Base-by-base conservation (phyloP, 2,329 filamentous ascomycete genomes). In the Ophiostoma sp. region DNA sequence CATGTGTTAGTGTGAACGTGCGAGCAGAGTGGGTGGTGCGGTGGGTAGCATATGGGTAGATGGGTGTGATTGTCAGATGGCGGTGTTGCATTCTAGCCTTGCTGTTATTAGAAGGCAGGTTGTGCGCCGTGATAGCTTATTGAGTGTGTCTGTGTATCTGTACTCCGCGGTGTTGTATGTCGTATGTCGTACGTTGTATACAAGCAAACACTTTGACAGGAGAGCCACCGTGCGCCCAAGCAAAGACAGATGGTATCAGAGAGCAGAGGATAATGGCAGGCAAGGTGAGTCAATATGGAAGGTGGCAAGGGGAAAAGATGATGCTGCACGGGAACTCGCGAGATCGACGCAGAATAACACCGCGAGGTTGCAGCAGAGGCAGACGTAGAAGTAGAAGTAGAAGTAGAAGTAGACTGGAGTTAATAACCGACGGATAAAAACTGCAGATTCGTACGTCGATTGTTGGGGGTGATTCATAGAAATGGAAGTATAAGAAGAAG, bases 311-410 rank as follows among this genome's bases (percentile, higher is more conserved):
- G 10, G 31, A 39, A 36, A 64, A 36, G 31, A 39, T 15, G 15
- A n/a, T 65, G 20, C 60, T 20, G 52, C 44, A 39, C 68, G 64
- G 70, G 70, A 71, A 65, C 39, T 67, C 64, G 65, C 64, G 65
- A 70, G 70, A 71, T 70, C 68, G 70, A 68, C 60, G 54, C 41
- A 54, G 68, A 57, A 69, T 64, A 66, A 65, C 41, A 68, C 70
- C 57, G 39, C 65, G 52, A 68, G 65, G 70, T 69, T 68, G 57
- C 65, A 71, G 52, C 52, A 23, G 23, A 57, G 11, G 52, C n/a
- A 27, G 11, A 57, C n/a, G 10, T 4, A 23, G 48, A 23, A 62
- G 60, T 8, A 10, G 48, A 23, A 54, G 13, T 27, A 57, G 52
- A 27, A 52, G 48, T 13, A 57, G 52, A 17, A 27, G 52, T 57